phyloP scores from a whole-genome alignment of 306 rosid genomes.

The Acacia crassicarpa region DNA sequence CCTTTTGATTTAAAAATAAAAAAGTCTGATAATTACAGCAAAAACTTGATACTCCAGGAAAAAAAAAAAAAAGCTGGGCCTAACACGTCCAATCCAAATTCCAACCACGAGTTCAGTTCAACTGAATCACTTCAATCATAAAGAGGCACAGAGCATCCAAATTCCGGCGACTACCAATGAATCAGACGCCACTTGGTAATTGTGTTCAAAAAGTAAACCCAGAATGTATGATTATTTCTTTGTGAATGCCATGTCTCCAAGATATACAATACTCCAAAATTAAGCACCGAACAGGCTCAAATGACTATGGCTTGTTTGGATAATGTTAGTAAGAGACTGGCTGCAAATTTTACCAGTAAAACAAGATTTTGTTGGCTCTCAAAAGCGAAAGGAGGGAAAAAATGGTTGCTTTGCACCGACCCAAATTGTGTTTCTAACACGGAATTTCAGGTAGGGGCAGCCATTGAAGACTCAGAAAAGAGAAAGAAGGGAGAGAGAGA shows the following conservation, averaged over 20 bases:
- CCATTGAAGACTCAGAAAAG: conserved; percentile 64
- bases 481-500: no score
- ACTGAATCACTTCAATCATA: conserved; percentile 33
- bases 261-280: conserved; percentile 12
- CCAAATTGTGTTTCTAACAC: conserved; percentile 43
- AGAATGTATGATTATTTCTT: conserved; percentile 9
- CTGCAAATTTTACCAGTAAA: conserved; percentile 36
- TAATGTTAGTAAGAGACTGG: conserved; percentile 13
- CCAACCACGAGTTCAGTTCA: not conserved
- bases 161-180: conserved; percentile 26
- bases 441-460: conserved; percentile 47
- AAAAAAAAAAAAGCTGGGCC: conserved; percentile 20
- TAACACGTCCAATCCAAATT: conserved; percentile 37
- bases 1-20: conserved; percentile 22
- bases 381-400: conserved; percentile 51
- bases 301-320: not conserved
- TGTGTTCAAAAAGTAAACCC: not conserved
- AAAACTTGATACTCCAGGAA: conserved; percentile 29
- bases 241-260: conserved; percentile 21
- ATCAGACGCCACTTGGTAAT: conserved; percentile 22
- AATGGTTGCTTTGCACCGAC: conserved; percentile 64
- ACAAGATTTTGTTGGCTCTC: conserved; percentile 38
- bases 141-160: conserved; percentile 29
- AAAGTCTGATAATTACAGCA: conserved; percentile 40
- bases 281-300: conserved; percentile 10